A percentile compares a stretch with the other conserved stretches of the same genome.
These are phyloP conservation scores for Scedosporium minutisporum DNA, from an alignment of 2,329 filamentous ascomycete genomes.

Conservation along the genomic window DNA sequence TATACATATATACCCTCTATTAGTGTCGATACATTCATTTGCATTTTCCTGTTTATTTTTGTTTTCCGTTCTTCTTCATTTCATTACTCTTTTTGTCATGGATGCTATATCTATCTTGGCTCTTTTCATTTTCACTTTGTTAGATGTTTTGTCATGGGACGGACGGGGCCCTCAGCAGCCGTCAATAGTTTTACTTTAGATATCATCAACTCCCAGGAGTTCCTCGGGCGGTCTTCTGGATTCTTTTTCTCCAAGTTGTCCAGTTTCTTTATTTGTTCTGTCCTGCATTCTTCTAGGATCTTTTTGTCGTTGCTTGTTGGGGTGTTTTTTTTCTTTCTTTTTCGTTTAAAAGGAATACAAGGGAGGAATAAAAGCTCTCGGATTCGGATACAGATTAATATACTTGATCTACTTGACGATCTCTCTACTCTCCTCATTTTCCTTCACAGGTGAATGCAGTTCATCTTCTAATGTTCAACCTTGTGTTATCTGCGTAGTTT, in stretches of 20 bases:
- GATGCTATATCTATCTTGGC: background rate
- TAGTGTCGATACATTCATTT: background rate
- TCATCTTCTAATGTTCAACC: background rate
- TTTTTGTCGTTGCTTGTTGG: too few relatives aligned
- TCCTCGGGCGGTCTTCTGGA: background rate
- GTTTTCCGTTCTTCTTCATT: background rate
- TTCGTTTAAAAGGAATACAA: too few relatives aligned
- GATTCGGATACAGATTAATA: too few relatives aligned
- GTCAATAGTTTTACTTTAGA: background rate
- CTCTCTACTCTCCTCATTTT: background rate
- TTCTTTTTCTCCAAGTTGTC: background rate
- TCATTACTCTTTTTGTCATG: too few relatives aligned
- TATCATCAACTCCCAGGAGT: background rate
- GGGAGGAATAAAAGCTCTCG: too few relatives aligned
- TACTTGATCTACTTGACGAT: too few relatives aligned
- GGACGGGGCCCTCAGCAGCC: too few relatives aligned
- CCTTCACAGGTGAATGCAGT: background rate
- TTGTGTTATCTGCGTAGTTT: background rate
- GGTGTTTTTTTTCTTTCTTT: too few relatives aligned
- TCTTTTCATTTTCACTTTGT: background rate
- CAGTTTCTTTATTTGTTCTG: too few relatives aligned
- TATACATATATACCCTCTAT: background rate
- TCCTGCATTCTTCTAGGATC: too few relatives aligned
- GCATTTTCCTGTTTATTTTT: background rate
- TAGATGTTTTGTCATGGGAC: too few relatives aligned